phyloP scores from a whole-genome alignment of 1,139 yeast genomes.

The Eremothecium cymbalariae region DNA sequence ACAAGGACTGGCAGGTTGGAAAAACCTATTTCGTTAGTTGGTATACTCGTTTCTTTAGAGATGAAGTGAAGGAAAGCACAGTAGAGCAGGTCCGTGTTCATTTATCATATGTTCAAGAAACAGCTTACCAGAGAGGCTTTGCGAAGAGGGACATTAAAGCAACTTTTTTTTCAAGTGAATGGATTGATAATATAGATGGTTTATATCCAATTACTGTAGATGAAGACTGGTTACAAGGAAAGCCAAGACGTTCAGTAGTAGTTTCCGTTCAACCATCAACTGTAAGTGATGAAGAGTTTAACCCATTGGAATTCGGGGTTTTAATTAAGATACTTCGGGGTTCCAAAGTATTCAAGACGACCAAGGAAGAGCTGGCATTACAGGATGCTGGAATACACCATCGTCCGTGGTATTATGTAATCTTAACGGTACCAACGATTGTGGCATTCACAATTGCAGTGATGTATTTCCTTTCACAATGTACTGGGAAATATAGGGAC shows the following conservation, averaged over 20 bases:
- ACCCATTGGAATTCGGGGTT: constrained; percentile 44
- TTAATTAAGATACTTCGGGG: constrained; percentile 50
- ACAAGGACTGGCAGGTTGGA: constrained; percentile 46
- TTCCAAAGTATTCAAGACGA: constrained; percentile 52
- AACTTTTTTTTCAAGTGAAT: constrained; percentile 61
- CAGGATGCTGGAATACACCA: constrained; percentile 52
- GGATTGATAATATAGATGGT: constrained; percentile 63
- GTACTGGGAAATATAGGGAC: constrained; percentile 48
- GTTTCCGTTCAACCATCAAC: constrained; percentile 67
- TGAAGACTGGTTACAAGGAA: constrained; percentile 54
- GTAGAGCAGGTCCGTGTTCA: constrained; percentile 59
- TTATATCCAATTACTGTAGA: constrained; percentile 50
- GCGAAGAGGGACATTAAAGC: constrained; percentile 41
- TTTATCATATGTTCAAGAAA: constrained; percentile 55
- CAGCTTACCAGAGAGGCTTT: constrained; percentile 47
- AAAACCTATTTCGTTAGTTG: constrained; percentile 69
- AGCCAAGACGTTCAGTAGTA: constrained; percentile 40
- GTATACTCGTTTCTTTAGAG: constrained; percentile 57
- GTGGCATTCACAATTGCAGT: constrained; percentile 52
- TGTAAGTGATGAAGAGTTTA: constrained; percentile 57
- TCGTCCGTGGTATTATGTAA: constrained; percentile 59
- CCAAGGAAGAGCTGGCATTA: constrained; percentile 45
- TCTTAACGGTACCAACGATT: constrained; percentile 62
- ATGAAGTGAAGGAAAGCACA: constrained; percentile 32
- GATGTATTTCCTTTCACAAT: constrained; percentile 54